Percentiles rank a stretch among this genome's conserved stretches.
phyloP scores from a whole-genome alignment of 2,329 filamentous ascomycete genomes.

The Exophiala aquamarina region DNA sequence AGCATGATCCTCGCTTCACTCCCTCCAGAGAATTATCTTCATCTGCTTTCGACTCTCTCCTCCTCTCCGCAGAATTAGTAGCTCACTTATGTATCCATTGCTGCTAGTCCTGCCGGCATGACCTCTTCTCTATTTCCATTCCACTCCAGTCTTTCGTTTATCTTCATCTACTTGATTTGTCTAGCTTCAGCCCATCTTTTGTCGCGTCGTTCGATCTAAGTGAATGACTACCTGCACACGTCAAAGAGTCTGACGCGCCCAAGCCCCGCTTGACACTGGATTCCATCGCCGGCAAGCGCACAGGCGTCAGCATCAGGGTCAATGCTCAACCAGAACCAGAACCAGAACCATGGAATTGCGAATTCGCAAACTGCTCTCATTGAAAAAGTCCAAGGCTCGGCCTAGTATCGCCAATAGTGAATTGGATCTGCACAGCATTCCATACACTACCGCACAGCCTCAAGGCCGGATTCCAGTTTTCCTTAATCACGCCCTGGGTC shows the following conservation, averaged over 20 bases:
- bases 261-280: slow-evolving; percentile 12
- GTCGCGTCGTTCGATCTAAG: too few species aligned
- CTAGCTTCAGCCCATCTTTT: too few species aligned
- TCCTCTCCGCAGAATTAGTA: neutral
- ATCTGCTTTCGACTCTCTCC: slow-evolving; percentile 4
- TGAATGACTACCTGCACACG: slow-evolving; percentile 22
- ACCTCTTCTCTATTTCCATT: neutral
- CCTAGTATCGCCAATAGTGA: slow-evolving; percentile 8
- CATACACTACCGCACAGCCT: slow-evolving; percentile 17
- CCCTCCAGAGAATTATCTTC: slow-evolving; percentile 7
- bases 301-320: slow-evolving; percentile 3
- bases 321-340: slow-evolving; percentile 13
- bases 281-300: neutral
- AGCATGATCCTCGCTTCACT: slow-evolving; percentile 1
- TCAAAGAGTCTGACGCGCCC: slow-evolving; percentile 15
- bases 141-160: slow-evolving; percentile 1
- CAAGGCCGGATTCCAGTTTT: slow-evolving; percentile 18
- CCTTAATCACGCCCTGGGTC: slow-evolving; percentile 18
- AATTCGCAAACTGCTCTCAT: slow-evolving; percentile 20
- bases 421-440: slow-evolving; percentile 20
- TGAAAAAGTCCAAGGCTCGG: slow-evolving; percentile 10
- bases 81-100: slow-evolving; percentile 1
- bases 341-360: slow-evolving; percentile 20
- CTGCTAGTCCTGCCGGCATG: slow-evolving; percentile 4
- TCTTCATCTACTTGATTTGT: too few species aligned